Evolutionary conservation across 768 basidiomycete genomes (phyloP).

Genomic region (Lactarius deliciosus): DNA sequence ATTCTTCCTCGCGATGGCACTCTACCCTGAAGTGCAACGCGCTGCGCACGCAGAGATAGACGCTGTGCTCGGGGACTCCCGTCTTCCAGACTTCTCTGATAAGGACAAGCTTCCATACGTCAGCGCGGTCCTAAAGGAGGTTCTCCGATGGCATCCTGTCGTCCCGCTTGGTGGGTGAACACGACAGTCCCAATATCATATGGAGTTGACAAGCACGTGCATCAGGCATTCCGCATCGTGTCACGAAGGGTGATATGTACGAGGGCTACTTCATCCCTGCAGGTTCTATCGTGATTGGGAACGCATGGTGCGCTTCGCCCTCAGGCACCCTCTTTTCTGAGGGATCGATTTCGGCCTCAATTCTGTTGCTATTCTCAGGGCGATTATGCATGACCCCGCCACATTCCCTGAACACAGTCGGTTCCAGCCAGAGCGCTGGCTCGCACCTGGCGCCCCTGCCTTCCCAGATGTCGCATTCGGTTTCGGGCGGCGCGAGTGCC

Average conservation of each 20-base stretch:
- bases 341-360: not conserved
- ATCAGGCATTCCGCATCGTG: slow-evolving; percentile 34
- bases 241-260: slow-evolving; percentile 35
- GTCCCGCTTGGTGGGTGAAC: slow-evolving; percentile 27
- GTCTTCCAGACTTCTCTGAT: slow-evolving; percentile 41
- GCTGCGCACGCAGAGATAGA: slow-evolving; percentile 42
- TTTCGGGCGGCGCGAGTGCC: slow-evolving; percentile 9
- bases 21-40: slow-evolving; percentile 28
- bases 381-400: slow-evolving; percentile 10
- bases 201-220: not conserved
- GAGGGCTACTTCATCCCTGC: slow-evolving; percentile 35
- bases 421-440: slow-evolving; percentile 4
- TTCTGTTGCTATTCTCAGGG: not conserved
- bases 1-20: slow-evolving; percentile 29
- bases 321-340: not conserved
- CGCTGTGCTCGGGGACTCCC: slow-evolving; percentile 34
- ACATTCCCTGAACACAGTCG: slow-evolving; percentile 5
- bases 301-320: slow-evolving; percentile 33
- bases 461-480: slow-evolving; percentile 8
- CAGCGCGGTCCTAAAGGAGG: slow-evolving; percentile 42
- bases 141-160: slow-evolving; percentile 36
- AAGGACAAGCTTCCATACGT: slow-evolving; percentile 38
- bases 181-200: not conserved
- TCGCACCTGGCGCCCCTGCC: not conserved
- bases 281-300: slow-evolving; percentile 35